Evolutionary conservation across 306 rosid genomes (phyloP).

Genomic region (Herpetospermum pedunculosum): DNA sequence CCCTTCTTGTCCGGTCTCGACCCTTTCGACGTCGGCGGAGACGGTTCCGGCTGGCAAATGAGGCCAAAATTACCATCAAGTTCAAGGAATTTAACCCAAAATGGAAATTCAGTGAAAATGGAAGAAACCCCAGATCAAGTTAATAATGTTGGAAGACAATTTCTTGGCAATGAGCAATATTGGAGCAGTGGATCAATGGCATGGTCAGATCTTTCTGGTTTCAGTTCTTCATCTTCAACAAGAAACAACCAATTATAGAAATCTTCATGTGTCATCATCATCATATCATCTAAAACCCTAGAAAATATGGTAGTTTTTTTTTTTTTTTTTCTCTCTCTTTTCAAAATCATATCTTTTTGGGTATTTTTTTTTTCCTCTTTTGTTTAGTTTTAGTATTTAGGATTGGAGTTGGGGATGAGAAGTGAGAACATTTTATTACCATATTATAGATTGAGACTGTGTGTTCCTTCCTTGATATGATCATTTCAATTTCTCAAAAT

Average conservation of each 20-base stretch:
- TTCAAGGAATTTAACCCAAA: not conserved
- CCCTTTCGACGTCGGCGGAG: not conserved
- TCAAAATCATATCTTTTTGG: not conserved
- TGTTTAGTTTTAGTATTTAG: slow-evolving; percentile 2
- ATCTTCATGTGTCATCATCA: not conserved
- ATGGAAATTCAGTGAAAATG: slow-evolving; percentile 11
- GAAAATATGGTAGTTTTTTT: not conserved
- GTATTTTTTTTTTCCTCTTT: not conserved
- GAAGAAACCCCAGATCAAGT: slow-evolving; percentile 6
- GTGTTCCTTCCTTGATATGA: not conserved
- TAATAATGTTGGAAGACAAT: slow-evolving; percentile 1
- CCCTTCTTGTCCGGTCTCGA: slow-evolving; percentile 5
- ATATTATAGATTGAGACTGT: not conserved
- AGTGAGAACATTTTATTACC: not conserved
- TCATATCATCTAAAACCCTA: not conserved
- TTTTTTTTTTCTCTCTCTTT: too few species aligned
- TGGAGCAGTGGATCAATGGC: slow-evolving; percentile 7
- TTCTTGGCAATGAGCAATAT: slow-evolving; percentile 7
- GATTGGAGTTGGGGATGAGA: slow-evolving; percentile 1
- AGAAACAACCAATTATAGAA: slow-evolving; percentile 10
- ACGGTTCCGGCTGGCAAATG: not conserved
- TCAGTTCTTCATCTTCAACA: slow-evolving; percentile 15
- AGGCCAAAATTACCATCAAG: not conserved
- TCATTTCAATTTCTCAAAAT: not conserved
- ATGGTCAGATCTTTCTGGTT: slow-evolving; percentile 15